Evolutionary conservation across 2,329 filamentous ascomycete genomes (phyloP).

Genomic region (Ceratocystis variospora): DNA sequence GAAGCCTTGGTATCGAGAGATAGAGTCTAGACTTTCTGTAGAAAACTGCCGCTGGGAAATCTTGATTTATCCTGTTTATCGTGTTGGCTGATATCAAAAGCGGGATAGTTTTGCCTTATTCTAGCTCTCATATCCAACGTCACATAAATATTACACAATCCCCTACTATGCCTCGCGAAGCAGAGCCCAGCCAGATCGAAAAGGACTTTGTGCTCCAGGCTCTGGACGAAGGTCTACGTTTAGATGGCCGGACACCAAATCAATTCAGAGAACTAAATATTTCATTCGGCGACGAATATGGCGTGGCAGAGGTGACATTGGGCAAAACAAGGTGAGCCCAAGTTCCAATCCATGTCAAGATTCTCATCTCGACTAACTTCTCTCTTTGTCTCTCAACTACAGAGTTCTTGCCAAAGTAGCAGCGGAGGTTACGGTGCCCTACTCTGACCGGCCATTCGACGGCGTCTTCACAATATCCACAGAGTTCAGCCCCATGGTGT

Average conservation of each 20-base stretch:
- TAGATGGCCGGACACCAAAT: slow-evolving; percentile 73
- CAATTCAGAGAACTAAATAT: slow-evolving; percentile 66
- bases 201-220: slow-evolving; percentile 74
- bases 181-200: slow-evolving; percentile 79
- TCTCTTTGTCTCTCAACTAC: slow-evolving; percentile 1
- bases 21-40: no score
- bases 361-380: slow-evolving; percentile 11
- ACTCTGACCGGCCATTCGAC: slow-evolving; percentile 80
- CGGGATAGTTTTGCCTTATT: neutral
- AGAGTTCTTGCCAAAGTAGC: slow-evolving; percentile 77
- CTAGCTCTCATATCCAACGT: neutral
- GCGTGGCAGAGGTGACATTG: slow-evolving; percentile 70
- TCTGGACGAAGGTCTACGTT: slow-evolving; percentile 62
- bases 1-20: no score
- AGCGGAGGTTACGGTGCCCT: slow-evolving; percentile 75
- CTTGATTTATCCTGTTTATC: no score
- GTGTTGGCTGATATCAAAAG: no score
- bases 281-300: slow-evolving; percentile 79
- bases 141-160: neutral
- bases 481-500: slow-evolving; percentile 84
- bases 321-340: slow-evolving; percentile 69
- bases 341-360: neutral
- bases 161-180: slow-evolving; percentile 75
- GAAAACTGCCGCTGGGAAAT: no score
- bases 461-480: slow-evolving; percentile 86